phyloP scores from a whole-genome alignment of 768 basidiomycete genomes.

The Suillus sp. region DNA sequence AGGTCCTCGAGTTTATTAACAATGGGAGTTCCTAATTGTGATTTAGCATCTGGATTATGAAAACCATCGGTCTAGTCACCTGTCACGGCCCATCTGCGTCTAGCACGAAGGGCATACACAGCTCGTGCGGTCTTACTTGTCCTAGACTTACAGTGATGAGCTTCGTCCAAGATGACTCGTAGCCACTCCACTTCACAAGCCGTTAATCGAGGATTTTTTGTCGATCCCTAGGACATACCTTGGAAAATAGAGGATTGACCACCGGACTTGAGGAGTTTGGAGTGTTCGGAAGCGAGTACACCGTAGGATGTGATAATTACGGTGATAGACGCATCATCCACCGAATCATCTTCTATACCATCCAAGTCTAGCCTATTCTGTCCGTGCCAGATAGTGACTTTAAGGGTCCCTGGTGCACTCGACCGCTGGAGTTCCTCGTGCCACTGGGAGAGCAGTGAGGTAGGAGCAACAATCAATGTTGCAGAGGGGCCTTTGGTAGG shows the following conservation, averaged over 20 bases:
- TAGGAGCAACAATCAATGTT: constrained; percentile 91
- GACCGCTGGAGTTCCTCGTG: constrained; percentile 88
- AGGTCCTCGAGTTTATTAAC: constrained; percentile 93
- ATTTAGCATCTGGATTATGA: neutral
- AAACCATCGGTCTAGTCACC: constrained; percentile 41
- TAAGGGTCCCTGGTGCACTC: constrained; percentile 66
- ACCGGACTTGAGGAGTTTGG: constrained; percentile 60
- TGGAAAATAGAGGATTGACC: constrained; percentile 67
- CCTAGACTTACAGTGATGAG: constrained; percentile 92
- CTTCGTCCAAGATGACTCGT: constrained; percentile 87
- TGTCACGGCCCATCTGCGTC: constrained; percentile 88
- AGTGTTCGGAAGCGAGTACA: constrained; percentile 85
- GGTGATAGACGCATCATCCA: constrained; percentile 53
- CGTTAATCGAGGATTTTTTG: constrained; percentile 14
- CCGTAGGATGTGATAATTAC: constrained; percentile 95
- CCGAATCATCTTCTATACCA: constrained; percentile 56
- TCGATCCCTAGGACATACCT: constrained; percentile 42
- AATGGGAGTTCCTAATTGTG: constrained; percentile 81
- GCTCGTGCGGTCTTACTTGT: constrained; percentile 86
- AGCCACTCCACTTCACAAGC: constrained; percentile 69
- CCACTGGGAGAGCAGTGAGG: constrained; percentile 92
- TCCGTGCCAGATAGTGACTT: constrained; percentile 84
- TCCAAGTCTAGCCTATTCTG: constrained; percentile 80
- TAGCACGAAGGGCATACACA: constrained; percentile 79
- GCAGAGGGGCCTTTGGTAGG: constrained; percentile 47